Conservation (phyloP, 306 rosid genomes). For the Trifolium repens region DNA sequence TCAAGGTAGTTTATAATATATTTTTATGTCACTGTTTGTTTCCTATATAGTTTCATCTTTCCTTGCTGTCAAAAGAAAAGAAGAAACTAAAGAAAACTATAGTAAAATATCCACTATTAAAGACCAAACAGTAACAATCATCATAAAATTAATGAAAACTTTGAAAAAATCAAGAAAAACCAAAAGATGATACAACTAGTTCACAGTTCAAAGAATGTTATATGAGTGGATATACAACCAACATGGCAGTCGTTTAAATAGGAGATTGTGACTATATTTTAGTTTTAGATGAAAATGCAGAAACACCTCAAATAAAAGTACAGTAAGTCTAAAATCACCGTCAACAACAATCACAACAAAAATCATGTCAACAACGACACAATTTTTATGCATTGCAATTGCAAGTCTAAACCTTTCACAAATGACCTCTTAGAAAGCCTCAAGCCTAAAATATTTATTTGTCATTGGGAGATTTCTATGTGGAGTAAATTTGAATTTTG, state of each 20-base stretch:
- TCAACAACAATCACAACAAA: not conserved
- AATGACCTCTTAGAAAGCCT: constrained; percentile 6
- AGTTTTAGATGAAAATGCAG: constrained; percentile 17
- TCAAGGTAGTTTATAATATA: too few species aligned
- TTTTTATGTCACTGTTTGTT: too few species aligned
- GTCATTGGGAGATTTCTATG: not conserved
- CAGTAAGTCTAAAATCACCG: not conserved
- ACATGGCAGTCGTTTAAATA: not conserved
- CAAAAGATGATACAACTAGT: not conserved
- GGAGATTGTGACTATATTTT: not conserved
- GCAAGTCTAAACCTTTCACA: not conserved
- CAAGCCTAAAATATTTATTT: constrained; percentile 8
- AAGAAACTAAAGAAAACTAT: not conserved
- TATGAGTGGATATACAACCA: not conserved
- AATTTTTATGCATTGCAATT: not conserved
- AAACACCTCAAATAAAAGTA: constrained; percentile 12
- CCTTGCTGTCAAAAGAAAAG: not conserved
- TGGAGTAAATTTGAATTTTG: constrained; percentile 4
- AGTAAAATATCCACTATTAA: not conserved
- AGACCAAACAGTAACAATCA: not conserved
- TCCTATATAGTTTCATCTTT: too few species aligned
- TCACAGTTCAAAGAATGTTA: not conserved
- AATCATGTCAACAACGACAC: constrained; percentile 9
- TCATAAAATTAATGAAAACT: not conserved
- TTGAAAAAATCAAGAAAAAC: not conserved